These are phyloP conservation scores for Termitomyces sp. DNA, from an alignment of 768 basidiomycete species.

Conservation along the genomic window DNA sequence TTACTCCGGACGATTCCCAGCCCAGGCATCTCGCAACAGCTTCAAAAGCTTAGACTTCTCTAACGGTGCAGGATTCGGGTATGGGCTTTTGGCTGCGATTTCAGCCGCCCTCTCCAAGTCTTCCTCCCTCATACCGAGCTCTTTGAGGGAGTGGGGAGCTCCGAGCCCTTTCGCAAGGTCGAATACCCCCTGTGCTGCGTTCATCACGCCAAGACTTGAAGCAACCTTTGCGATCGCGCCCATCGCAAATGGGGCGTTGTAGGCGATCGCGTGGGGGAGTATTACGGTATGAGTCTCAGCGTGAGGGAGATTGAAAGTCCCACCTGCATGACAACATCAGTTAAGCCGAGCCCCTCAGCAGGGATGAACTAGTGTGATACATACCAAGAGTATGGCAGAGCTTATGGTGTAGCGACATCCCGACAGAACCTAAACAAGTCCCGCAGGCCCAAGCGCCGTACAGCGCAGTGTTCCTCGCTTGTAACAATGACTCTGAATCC, in stretches of 20 bases:
- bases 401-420: constrained; percentile 35
- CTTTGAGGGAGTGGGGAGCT: constrained; percentile 26
- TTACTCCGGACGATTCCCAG: constrained; percentile 21
- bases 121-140: constrained; percentile 34
- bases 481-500: constrained; percentile 15
- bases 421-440: constrained; percentile 26
- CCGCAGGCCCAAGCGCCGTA: constrained; percentile 35
- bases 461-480: constrained; percentile 27
- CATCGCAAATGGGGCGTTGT: constrained; percentile 28
- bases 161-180: constrained; percentile 20
- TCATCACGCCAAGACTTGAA: constrained; percentile 17
- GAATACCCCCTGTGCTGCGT: constrained; percentile 18
- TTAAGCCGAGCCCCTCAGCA: neutral
- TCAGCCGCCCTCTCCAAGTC: constrained; percentile 32
- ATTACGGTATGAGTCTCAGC: constrained; percentile 37
- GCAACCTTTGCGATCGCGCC: constrained; percentile 27
- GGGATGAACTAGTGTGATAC: constrained; percentile 18
- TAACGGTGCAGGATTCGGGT: constrained; percentile 32
- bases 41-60: constrained; percentile 25
- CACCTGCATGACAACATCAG: constrained; percentile 17
- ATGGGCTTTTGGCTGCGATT: constrained; percentile 28
- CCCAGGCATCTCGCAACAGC: constrained; percentile 24
- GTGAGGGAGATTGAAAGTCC: constrained; percentile 33
- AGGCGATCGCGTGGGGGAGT: constrained; percentile 34
- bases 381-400: constrained; percentile 31